A percentile compares a stretch with the other conserved stretches of the same genome.
phyloP scores from a whole-genome alignment of 331 rosid genomes.

The Rhamnella rubrinervis region DNA sequence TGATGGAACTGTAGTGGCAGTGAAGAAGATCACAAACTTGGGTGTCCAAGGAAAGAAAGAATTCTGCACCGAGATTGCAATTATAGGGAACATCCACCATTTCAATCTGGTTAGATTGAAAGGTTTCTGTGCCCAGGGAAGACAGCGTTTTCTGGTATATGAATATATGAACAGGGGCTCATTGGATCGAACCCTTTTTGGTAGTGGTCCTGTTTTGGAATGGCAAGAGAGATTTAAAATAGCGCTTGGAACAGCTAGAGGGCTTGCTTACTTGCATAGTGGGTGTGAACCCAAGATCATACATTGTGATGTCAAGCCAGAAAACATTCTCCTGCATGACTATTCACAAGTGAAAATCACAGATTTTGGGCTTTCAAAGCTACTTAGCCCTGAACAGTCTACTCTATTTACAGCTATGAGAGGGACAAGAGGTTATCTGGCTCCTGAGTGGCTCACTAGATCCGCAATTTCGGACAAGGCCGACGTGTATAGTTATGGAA shows the following conservation, averaged over 20 bases:
- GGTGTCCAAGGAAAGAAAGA: conserved; percentile 28
- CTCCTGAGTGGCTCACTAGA: conserved; percentile 29
- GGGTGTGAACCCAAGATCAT: conserved; percentile 30
- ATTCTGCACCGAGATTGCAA: conserved; percentile 17
- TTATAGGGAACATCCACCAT: conserved; percentile 30
- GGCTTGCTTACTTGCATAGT: conserved; percentile 27
- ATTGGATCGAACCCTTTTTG: conserved; percentile 19
- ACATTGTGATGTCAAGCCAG: conserved; percentile 33
- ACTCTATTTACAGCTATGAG: conserved; percentile 16
- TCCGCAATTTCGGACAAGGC: conserved; percentile 19
- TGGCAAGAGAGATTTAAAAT: conserved; percentile 24
- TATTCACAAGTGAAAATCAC: conserved; percentile 18
- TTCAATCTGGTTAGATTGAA: conserved; percentile 23
- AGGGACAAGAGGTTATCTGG: conserved; percentile 31
- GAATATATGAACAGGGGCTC: conserved; percentile 29
- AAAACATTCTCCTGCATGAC: conserved; percentile 22
- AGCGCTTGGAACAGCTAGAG: conserved; percentile 26
- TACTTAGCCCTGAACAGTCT: conserved; percentile 19
- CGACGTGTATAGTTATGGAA: conserved; percentile 32
- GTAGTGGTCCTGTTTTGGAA: conserved; percentile 16
- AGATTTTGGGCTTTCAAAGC: conserved; percentile 29
- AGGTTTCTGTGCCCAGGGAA: conserved; percentile 28
- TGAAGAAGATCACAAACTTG: conserved; percentile 23
- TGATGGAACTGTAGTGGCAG: conserved; percentile 21
- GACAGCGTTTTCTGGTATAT: conserved; percentile 15